Percentiles rank a stretch among this genome's conserved stretches.
phyloP scores from a whole-genome alignment of 768 basidiomycete genomes.

The Suillus fuscotomentosus region DNA sequence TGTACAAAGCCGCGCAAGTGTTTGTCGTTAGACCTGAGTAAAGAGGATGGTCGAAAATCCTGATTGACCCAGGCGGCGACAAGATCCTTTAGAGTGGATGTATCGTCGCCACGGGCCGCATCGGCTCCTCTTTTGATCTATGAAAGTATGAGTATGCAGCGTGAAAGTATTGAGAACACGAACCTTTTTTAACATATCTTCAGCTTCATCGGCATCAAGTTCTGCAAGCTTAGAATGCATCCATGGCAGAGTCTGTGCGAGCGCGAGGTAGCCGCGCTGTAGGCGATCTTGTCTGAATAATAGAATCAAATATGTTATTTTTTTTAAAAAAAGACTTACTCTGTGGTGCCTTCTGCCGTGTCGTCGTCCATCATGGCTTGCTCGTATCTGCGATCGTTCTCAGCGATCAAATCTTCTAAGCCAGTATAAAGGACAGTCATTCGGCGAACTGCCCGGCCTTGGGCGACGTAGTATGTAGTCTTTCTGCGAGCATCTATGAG shows the following conservation, averaged over 20 bases:
- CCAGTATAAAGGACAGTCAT: too few species aligned
- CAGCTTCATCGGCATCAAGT: not conserved
- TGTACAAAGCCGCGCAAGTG: not conserved
- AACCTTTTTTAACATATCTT: not conserved
- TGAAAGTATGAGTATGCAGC: not conserved
- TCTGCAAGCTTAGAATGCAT: not conserved
- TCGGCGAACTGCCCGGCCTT: too few species aligned
- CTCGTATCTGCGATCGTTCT: too few species aligned
- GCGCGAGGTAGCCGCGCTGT: not conserved
- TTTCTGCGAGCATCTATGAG: too few species aligned
- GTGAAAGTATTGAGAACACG: not conserved
- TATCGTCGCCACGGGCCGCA: not conserved
- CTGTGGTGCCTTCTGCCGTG: not conserved
- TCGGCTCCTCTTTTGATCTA: not conserved
- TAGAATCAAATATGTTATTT: too few species aligned
- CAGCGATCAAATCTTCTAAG: too few species aligned
- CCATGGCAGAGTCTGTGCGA: not conserved
- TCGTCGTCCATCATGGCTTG: too few species aligned
- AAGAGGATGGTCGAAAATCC: too few species aligned
- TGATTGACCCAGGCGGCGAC: not conserved
- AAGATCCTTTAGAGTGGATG: not conserved
- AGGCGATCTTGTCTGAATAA: not conserved
- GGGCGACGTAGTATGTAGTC: too few species aligned
- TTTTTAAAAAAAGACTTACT: not conserved
- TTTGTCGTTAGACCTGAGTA: not conserved